Evolutionary conservation across 306 rosid genomes (phyloP), one percentile per base, ranked within the genome.

Genomic region (Spatholobus suberectus): DNA sequence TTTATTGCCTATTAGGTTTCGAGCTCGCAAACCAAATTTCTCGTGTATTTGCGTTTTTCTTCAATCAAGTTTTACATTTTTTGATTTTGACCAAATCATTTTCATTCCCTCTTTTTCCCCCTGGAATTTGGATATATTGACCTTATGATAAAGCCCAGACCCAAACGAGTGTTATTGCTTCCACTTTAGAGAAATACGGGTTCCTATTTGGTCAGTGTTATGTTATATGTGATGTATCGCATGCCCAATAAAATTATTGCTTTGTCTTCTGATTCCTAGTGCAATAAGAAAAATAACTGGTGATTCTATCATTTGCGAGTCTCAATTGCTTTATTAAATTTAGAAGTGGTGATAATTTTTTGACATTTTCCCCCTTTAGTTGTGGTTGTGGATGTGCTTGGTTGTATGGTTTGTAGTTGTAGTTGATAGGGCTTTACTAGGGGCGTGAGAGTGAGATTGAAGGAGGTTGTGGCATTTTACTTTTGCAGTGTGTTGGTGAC

Each of bases 1-100:
- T n/a, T n/a, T n/a, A 10, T 71, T n/a, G 38, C 67, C 6, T 35
- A 4, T 75, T 82, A 51, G 84, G 78, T 43, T 80, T 70, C 66
- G 18, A 41, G 49, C 38, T 80, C 18, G 0, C 1, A 3, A 51
- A 15, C 27, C 54, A 23, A 46, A 21, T 20, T 41, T 24, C 47
- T 17, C 18, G 43, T 51, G 18, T 52, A 20, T 10, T 38, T 27
- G 10, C 6, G 51, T 32, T 75, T 49, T 38, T 52, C 69, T 32
- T 57, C 32, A 23, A 57, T 5, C 46, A 57, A 17, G n/a, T 35
- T 66, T 72, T 2, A 17, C 9, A 4, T 29, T 70, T 55, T 12
- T 14, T 40, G n/a, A 35, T 49, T 69, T 70, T 70, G 3, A 27
- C 57, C 75, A 2, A 74, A 35, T 57, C 5, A 20, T 83, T 59